These are phyloP conservation scores for Quercus tomentella DNA, from an alignment of 331 rosid genomes.

Conservation along the genomic window DNA sequence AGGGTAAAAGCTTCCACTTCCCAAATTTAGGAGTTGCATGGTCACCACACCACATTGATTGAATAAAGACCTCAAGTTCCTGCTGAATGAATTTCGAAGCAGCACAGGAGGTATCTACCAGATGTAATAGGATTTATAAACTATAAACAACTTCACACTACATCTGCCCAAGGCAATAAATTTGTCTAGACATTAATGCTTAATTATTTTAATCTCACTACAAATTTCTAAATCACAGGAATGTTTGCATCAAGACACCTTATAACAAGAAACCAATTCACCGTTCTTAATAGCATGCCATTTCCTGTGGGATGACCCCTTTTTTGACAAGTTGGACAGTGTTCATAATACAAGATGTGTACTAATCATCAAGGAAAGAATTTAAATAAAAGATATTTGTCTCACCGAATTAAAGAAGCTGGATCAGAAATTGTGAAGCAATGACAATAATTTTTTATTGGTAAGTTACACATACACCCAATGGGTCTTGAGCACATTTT, in stretches of 20 bases:
- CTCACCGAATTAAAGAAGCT: neutral
- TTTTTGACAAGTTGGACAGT: no score
- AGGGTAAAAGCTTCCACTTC: no score
- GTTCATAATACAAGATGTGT: neutral
- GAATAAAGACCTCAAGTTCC: neutral
- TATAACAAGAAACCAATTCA: neutral
- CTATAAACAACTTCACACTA: neutral
- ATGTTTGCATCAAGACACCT: neutral
- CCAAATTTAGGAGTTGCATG: no score
- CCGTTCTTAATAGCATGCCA: neutral
- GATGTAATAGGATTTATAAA: neutral
- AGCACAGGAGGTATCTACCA: neutral
- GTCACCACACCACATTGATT: no score
- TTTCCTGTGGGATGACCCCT: neutral
- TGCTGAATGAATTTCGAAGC: neutral
- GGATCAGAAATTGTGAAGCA: neutral
- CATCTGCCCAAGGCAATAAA: neutral
- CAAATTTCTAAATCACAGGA: neutral
- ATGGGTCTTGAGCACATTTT: no score
- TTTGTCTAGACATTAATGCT: neutral
- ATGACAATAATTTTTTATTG: no score
- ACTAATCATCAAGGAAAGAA: no score
- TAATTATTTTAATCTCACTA: neutral
- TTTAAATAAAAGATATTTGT: neutral
- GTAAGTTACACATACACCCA: no score